Percentiles rank a stretch among this genome's conserved stretches.
Evolutionary conservation across 2,329 filamentous ascomycete species (phyloP).

Genomic region (Exophiala alcalophila): DNA sequence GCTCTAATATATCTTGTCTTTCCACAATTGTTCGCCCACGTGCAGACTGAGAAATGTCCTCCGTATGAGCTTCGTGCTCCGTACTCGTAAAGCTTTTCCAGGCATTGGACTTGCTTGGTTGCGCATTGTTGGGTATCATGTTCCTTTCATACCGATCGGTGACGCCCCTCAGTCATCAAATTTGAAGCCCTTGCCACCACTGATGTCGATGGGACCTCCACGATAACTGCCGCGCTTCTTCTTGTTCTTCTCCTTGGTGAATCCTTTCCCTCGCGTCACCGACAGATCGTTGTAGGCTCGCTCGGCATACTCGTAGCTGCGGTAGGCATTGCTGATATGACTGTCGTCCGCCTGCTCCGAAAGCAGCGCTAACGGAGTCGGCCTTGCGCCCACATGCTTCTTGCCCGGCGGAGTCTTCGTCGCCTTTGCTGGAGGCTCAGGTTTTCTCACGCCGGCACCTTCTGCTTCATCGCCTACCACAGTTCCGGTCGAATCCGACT

Average conservation of each 20-base stretch:
- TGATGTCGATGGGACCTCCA: constrained; percentile 81
- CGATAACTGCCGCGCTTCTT: constrained; percentile 89
- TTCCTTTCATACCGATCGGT: too few relatives aligned
- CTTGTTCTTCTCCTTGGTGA: constrained; percentile 99
- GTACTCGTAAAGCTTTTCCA: too few relatives aligned
- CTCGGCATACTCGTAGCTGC: constrained; percentile 82
- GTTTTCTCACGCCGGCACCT: constrained; percentile 29
- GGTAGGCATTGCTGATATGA: constrained; percentile 76
- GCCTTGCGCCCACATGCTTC: constrained; percentile 51
- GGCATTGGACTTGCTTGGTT: too few relatives aligned
- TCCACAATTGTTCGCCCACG: too few relatives aligned
- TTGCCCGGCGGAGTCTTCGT: constrained; percentile 28
- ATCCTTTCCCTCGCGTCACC: constrained; percentile 90
- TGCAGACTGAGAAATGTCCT: too few relatives aligned
- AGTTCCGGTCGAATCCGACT: constrained; percentile 27
- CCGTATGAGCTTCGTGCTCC: too few relatives aligned
- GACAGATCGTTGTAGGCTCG: constrained; percentile 84
- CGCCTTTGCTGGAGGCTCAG: constrained; percentile 28
- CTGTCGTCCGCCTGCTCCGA: constrained; percentile 63
- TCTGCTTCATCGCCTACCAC: constrained; percentile 1
- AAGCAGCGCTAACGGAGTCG: constrained; percentile 76
- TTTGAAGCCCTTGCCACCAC: constrained; percentile 80
- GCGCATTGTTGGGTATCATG: too few relatives aligned
- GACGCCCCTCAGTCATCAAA: constrained; percentile 71
- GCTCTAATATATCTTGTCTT: too few relatives aligned